These are phyloP conservation scores for Pythium volutum DNA, from an alignment of 352 stramenopile genomes.

Conservation along the genomic window DNA sequence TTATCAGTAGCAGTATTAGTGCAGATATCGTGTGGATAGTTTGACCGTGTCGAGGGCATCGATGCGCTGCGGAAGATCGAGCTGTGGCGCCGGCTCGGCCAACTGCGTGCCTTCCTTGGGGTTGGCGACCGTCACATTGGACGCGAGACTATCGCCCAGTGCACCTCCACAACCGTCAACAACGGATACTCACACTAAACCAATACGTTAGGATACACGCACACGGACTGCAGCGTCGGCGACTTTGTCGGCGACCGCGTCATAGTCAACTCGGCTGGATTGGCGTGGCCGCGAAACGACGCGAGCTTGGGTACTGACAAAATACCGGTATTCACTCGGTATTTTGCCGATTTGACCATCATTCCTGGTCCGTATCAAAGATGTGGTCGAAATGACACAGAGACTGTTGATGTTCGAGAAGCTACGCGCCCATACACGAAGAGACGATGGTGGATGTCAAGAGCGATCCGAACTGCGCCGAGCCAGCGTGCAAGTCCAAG, in stretches of 20 bases:
- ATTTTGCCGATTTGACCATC: not conserved
- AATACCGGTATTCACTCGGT: conserved; percentile 18
- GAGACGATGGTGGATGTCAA: conserved; percentile 35
- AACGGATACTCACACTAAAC: too few species aligned
- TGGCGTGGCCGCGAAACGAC: conserved; percentile 10
- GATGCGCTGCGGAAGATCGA: conserved; percentile 77
- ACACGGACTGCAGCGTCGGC: conserved; percentile 30
- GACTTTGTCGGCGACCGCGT: conserved; percentile 43
- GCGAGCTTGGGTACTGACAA: not conserved
- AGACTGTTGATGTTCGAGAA: conserved; percentile 2
- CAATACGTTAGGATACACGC: too few species aligned
- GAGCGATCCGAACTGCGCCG: conserved; percentile 81
- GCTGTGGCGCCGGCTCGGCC: conserved; percentile 65
- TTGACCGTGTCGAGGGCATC: conserved; percentile 68
- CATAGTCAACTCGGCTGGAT: not conserved
- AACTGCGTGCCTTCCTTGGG: conserved; percentile 69
- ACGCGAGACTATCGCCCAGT: conserved; percentile 31
- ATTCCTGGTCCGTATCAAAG: conserved; percentile 8
- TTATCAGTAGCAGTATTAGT: not conserved
- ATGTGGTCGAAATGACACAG: not conserved
- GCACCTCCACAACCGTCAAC: too few species aligned
- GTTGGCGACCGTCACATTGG: conserved; percentile 58
- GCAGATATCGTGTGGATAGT: not conserved
- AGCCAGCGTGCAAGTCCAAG: conserved; percentile 84
- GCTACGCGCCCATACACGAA: too few species aligned